These are phyloP conservation scores for Iris pallida DNA, from an alignment of 116 monocot species.

Conservation along the genomic window DNA sequence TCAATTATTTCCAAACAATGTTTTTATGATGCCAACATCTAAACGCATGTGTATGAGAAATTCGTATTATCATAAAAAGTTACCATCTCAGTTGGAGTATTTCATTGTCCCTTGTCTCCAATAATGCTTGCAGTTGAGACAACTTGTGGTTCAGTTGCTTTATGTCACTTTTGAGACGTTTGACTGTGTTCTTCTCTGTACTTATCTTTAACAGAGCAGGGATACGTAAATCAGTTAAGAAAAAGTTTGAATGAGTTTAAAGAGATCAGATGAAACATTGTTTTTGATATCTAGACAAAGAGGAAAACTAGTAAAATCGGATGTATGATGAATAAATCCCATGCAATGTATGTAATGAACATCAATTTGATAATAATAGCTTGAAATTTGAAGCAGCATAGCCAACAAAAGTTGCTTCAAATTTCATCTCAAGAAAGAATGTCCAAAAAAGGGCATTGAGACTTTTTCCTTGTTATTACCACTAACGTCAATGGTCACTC, in stretches of 20 bases:
- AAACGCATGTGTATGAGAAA: background rate
- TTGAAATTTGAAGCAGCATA: no score
- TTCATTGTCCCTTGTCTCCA: constrained; percentile 79
- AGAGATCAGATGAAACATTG: no score
- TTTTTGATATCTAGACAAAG: no score
- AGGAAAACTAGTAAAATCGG: no score
- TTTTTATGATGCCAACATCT: no score
- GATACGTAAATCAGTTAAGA: constrained; percentile 65
- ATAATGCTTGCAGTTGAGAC: constrained; percentile 80
- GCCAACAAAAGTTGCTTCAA: no score
- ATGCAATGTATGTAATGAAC: background rate
- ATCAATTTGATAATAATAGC: background rate
- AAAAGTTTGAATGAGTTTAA: background rate
- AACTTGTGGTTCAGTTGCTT: constrained; percentile 88
- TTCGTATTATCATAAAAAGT: background rate
- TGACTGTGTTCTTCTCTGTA: constrained; percentile 85
- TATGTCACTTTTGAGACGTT: constrained; percentile 81
- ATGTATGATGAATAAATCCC: no score
- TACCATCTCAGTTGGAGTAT: constrained; percentile 63
- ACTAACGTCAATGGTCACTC: background rate
- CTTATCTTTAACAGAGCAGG: constrained; percentile 91
- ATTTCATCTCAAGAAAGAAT: no score
- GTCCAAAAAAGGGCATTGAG: background rate
- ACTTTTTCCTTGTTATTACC: background rate
- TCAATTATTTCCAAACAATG: background rate